Evolutionary conservation across 1,284 basidiomycete genomes (phyloP), one percentile per base, ranked within the genome.

Genomic region (Puccinia coronata): DNA sequence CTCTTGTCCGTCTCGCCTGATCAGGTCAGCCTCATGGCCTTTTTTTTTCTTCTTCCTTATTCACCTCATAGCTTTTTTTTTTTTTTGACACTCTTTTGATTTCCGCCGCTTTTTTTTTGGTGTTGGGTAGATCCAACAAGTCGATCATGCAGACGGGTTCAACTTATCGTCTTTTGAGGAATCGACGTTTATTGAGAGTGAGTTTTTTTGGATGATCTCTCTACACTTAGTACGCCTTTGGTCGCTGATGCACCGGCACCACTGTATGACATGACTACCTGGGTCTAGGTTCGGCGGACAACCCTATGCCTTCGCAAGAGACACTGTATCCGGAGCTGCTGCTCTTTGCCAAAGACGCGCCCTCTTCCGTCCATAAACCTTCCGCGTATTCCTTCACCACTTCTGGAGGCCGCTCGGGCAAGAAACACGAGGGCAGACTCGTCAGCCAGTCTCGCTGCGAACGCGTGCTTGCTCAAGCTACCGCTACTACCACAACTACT

Each of bases 361-460:
- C 41, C 36, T 36, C 49, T 63, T 28, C 23, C 41, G n/a, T 67
- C 36, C 43, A 28, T 39, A 14, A 61, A 47, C 20, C 39, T 41
- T 49, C 25, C 18, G 23, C 74, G n/a, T n/a, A 11, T 4, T 39
- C 55, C 12, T n/a, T 6, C 2, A n/a, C 55, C 47, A n/a, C 34
- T 39, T 51, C 51, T 11, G 55, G 67, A 14, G 70, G 79, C 25
- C 11, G 74, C 41, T 63, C 59, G 9, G 74, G 70, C 5, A 80
- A 80, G 63, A 80, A 80, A 57, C 25, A 31, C 28, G 43, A 63
- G 36, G 79, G 79, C 20, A 43, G 79, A 49, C 34, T 61, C 34
- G 71, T 80, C 43, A 80, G 79, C 63, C 69, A 67, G 55, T 20
- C 51, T 61, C 36, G 79, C 2, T 74, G 72, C 34, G 72, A 74